These are phyloP conservation scores for Periconia sp. DNA, from an alignment of 2,329 filamentous ascomycete genomes.

Conservation along the genomic window DNA sequence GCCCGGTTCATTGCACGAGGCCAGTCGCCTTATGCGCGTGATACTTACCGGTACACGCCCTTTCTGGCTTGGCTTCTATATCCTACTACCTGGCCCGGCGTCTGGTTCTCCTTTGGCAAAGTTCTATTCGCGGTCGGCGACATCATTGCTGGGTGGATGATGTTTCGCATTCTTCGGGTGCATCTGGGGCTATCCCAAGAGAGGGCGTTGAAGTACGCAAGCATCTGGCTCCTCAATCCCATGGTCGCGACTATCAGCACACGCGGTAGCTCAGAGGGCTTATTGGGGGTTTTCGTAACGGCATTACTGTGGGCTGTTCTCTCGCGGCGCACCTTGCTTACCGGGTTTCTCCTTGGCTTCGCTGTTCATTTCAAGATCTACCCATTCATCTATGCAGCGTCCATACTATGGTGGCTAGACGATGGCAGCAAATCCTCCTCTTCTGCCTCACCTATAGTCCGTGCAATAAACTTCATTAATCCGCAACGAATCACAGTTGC, in stretches of 20 bases:
- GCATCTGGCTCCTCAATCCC: constrained; percentile 92
- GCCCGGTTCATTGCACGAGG: constrained; percentile 72
- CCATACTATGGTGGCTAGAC: constrained; percentile 80
- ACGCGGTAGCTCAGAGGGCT: constrained; percentile 86
- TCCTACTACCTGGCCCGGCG: constrained; percentile 68
- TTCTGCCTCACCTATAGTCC: constrained; percentile 22
- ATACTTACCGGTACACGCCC: constrained; percentile 96
- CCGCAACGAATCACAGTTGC: constrained; percentile 58
- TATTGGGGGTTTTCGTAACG: constrained; percentile 82
- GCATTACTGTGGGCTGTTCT: constrained; percentile 81
- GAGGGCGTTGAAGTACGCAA: constrained; percentile 71
- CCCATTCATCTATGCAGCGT: constrained; percentile 89
- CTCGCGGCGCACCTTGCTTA: constrained; percentile 61
- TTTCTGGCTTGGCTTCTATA: constrained; percentile 88
- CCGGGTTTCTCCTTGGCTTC: constrained; percentile 76
- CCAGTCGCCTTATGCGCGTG: constrained; percentile 78
- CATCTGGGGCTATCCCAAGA: constrained; percentile 37
- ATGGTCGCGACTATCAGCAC: constrained; percentile 99
- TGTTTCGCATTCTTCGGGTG: constrained; percentile 58
- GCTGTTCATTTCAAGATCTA: constrained; percentile 98
- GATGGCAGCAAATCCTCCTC: constrained; percentile 37
- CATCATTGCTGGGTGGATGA: constrained; percentile 79
- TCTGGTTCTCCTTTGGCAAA: constrained; percentile 84
- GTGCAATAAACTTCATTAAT: constrained; percentile 30
- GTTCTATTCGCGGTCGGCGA: constrained; percentile 82